Percentiles rank a stretch among this genome's conserved stretches.
Conservation (phyloP, 257 asterid species). For the Asclepias syriaca region DNA sequence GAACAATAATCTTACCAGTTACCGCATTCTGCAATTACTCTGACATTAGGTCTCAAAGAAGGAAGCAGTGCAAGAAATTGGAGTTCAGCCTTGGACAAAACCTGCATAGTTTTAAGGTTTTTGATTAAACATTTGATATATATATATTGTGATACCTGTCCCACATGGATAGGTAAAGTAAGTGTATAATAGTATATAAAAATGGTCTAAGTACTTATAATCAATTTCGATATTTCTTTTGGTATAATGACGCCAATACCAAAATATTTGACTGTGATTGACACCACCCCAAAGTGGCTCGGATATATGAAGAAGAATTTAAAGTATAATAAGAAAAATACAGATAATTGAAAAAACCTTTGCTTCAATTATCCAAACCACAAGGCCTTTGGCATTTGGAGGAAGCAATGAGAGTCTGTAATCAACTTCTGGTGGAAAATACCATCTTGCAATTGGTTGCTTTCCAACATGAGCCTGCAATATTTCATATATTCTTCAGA, state of each 20-base stretch:
- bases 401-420: constrained; percentile 80
- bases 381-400: constrained; percentile 66
- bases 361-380: constrained; percentile 80
- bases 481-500: background rate
- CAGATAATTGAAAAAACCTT: constrained; percentile 35
- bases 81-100: constrained; percentile 37
- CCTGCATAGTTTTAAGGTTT: constrained; percentile 32
- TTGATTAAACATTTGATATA: background rate
- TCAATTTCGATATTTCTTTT: no score
- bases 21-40: constrained; percentile 87
- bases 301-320: background rate
- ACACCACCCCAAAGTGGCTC: no score
- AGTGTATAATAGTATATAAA: no score
- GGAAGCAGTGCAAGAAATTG: constrained; percentile 52
- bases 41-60: constrained; percentile 61
- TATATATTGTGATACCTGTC: no score
- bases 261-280: no score
- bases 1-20: constrained; percentile 43
- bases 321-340: no score
- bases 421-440: constrained; percentile 89
- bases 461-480: constrained; percentile 78
- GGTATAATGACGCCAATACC: no score
- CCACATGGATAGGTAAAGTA: no score
- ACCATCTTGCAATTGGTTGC: constrained; percentile 93
- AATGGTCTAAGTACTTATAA: no score